A percentile compares a stretch with the other conserved stretches of the same genome.
Evolutionary conservation across 208 protist species (phyloP).

Genomic region (Wallacemonas rigidus): DNA sequence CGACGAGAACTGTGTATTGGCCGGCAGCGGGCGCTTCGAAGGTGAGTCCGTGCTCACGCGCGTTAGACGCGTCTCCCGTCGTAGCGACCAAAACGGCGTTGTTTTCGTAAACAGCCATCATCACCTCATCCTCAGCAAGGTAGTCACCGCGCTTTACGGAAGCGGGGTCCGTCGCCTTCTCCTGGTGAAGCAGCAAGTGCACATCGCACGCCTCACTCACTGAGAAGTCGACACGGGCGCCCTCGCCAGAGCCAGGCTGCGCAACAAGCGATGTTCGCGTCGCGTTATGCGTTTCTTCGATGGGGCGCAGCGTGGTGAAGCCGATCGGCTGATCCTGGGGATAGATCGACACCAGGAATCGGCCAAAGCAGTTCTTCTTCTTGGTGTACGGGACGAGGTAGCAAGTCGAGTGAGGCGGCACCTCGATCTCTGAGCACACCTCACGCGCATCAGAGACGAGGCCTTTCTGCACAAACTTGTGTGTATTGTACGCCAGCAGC

Average conservation of each 20-base stretch:
- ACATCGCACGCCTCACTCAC: conserved; percentile 61
- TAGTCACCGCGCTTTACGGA: conserved; percentile 47
- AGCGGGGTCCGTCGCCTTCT: conserved; percentile 43
- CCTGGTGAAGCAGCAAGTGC: conserved; percentile 80
- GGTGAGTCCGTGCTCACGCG: conserved; percentile 76
- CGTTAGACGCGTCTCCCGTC: conserved; percentile 71
- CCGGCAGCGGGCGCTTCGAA: conserved; percentile 50
- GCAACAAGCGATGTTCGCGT: conserved; percentile 32
- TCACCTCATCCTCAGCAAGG: conserved; percentile 63
- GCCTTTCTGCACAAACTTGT: conserved; percentile 46
- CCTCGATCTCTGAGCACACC: conserved; percentile 48
- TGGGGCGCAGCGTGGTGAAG: conserved; percentile 68
- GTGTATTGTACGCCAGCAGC: conserved; percentile 38
- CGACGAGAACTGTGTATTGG: conserved; percentile 60
- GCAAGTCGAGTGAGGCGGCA: conserved; percentile 65
- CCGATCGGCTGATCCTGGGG: conserved; percentile 68
- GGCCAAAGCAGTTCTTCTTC: conserved; percentile 34
- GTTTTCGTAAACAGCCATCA: conserved; percentile 65
- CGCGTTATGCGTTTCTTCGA: conserved; percentile 60
- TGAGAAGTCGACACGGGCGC: conserved; percentile 60
- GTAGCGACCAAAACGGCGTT: conserved; percentile 51
- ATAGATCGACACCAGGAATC: conserved; percentile 82
- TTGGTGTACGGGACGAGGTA: conserved; percentile 50
- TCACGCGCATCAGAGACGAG: conserved; percentile 57
- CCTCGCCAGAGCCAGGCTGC: conserved; percentile 39